Evolutionary conservation across 1,284 basidiomycete genomes (phyloP).

Genomic region (Puccinia novopanici): DNA sequence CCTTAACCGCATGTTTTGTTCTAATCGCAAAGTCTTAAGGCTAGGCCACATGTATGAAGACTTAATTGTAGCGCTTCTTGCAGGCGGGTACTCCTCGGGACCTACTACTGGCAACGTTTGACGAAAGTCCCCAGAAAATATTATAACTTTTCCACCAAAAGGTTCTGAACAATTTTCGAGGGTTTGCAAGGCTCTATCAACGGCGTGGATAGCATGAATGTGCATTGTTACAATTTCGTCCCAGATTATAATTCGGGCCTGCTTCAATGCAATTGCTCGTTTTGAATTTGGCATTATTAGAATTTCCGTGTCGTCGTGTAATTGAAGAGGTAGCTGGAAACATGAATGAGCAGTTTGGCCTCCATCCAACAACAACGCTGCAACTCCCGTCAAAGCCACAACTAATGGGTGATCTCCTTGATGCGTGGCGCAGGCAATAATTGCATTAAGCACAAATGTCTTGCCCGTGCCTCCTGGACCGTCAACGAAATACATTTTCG

Average conservation of each 20-base stretch:
- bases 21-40: too few relatives aligned
- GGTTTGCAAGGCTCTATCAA: neutral
- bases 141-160: constrained; percentile 9
- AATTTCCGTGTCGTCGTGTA: neutral
- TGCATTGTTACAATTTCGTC: constrained; percentile 8
- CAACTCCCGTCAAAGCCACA: constrained; percentile 61
- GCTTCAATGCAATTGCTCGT: neutral
- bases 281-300: neutral
- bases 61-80: neutral
- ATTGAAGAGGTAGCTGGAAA: neutral
- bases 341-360: constrained; percentile 54
- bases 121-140: constrained; percentile 26
- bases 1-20: too few relatives aligned
- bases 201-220: neutral
- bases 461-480: constrained; percentile 64
- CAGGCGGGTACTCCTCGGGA: neutral
- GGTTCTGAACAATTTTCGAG: neutral
- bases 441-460: constrained; percentile 63
- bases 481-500: constrained; percentile 60
- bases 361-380: constrained; percentile 61
- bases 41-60: neutral
- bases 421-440: constrained; percentile 57
- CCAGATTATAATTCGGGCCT: neutral
- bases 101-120: constrained; percentile 29
- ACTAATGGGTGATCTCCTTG: constrained; percentile 59